Conservation (phyloP, 257 asterid species). For the Fraxinus anomala region DNA sequence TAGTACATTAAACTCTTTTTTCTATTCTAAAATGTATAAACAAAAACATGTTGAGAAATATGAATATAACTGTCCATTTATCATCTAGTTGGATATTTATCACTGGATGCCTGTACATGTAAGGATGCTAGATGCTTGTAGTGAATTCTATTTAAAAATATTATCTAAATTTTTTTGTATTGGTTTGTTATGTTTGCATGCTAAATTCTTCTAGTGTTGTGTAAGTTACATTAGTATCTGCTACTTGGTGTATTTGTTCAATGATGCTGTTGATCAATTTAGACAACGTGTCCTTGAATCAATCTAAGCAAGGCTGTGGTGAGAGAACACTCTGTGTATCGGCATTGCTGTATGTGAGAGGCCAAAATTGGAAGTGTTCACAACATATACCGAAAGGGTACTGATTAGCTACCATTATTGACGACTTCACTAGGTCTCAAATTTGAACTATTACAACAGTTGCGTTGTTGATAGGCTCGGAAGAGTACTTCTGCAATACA, state of each 20-base stretch:
- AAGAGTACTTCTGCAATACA: not conserved
- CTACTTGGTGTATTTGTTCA: not conserved
- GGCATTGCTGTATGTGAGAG: not conserved
- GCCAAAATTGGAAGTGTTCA: not conserved
- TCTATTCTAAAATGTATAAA: not conserved
- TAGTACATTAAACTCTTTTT: not conserved
- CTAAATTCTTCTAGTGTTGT: not conserved
- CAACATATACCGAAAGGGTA: not conserved
- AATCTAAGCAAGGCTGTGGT: not conserved
- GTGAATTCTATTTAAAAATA: not conserved
- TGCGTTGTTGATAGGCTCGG: not conserved
- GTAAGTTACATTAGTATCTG: not conserved
- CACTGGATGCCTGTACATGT: constrained; percentile 2
- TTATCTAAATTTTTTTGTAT: not conserved
- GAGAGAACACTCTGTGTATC: not conserved
- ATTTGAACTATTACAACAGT: not conserved
- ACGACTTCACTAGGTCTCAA: not conserved
- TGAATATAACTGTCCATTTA: not conserved
- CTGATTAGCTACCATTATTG: not conserved
- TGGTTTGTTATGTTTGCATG: not conserved
- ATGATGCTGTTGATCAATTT: constrained; percentile 6
- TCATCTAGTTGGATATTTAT: not conserved
- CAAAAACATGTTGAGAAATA: not conserved
- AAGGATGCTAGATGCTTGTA: not conserved
- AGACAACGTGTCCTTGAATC: not conserved